Base-by-base conservation (phyloP, 345 rosid species). In the Syzygium jambos region DNA sequence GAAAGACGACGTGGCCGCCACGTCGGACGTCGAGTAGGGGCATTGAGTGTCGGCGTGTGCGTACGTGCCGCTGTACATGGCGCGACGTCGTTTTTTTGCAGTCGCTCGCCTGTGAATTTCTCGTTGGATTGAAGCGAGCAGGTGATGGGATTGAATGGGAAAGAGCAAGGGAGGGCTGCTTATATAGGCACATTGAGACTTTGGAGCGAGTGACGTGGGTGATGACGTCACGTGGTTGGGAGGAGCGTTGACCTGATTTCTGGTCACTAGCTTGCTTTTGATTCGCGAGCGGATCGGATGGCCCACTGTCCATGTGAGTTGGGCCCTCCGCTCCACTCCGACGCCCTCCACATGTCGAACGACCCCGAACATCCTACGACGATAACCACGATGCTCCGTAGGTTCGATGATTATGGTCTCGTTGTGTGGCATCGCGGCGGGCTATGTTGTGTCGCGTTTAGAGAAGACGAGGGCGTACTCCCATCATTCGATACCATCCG, bases 231-330 rank as follows among this genome's bases (percentile, higher is more conserved):
- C 30, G 19, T 13, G 27, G 38, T 25, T 10, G 3, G 52, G 10
- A 23, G 43, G 27, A 78, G 87, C 90, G 96, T 94, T 94, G 96
- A 94, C 95, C 87, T 88, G 30, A 46, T 25, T 52, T 84, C 41
- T 68, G 34, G 23, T 77, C 87, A 21, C 77, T 19, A 55, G 25
- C 59, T 34, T 22, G 86, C 43, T 56, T 83, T 83, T 49, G 80
- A 38, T 38, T 21, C 10, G 49, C 49, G 82, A 41, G 49, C 80
- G 82, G 82, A 73, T 38, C 25, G 82, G 46, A 73, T 19, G 82
- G 49, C 82, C 49, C 82, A 22, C 14, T 1, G 82, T 21, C 82
- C 82, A 73, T 38, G 82, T 38, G 82, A 38, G 38, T 38, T 41
- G 82, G 27, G 43, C 82, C 49, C 82, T 38, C 80, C 49, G 10